phyloP scores from a whole-genome alignment of 2,329 filamentous ascomycete genomes.

The Neonectria faginata region DNA sequence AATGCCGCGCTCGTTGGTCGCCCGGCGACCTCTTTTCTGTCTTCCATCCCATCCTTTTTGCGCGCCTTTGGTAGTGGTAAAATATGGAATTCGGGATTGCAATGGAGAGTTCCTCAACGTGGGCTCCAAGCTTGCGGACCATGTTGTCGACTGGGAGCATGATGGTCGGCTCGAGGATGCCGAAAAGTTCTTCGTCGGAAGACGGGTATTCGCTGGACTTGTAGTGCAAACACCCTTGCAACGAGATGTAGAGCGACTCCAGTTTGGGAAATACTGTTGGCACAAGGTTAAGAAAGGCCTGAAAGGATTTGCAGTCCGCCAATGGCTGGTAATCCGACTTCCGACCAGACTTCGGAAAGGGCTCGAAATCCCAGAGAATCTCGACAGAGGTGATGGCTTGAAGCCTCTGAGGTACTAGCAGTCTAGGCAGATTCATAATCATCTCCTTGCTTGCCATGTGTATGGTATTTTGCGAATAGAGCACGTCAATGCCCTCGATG shows the following conservation, averaged over 20 bases:
- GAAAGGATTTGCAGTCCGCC: conserved; percentile 24
- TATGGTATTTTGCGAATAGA: conserved; percentile 48
- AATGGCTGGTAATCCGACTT: neutral
- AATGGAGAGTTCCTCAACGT: conserved; percentile 37
- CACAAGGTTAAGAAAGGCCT: conserved; percentile 32
- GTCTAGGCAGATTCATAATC: conserved; percentile 28
- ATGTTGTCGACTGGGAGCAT: conserved; percentile 36
- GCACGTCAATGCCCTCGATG: conserved; percentile 45
- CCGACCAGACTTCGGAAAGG: conserved; percentile 20
- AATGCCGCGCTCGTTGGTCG: conserved; percentile 37
- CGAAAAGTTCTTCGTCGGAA: neutral
- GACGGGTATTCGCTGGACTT: neutral
- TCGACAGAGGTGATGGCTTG: conserved; percentile 40
- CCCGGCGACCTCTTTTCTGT: conserved; percentile 34
- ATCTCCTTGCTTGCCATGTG: conserved; percentile 38
- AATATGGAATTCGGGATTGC: conserved; percentile 43
- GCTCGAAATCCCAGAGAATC: conserved; percentile 41
- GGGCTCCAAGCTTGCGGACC: conserved; percentile 32
- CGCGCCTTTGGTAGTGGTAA: conserved; percentile 27
- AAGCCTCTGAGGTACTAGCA: conserved; percentile 41
- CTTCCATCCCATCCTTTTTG: conserved; percentile 16
- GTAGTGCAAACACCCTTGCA: conserved; percentile 21
- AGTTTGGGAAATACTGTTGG: conserved; percentile 31
- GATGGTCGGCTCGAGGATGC: conserved; percentile 5
- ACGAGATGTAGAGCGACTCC: conserved; percentile 34